Evolutionary conservation across 2,329 filamentous ascomycete species (phyloP), one percentile per base, ranked within the genome.

Genomic region (Ascochyta lentis): DNA sequence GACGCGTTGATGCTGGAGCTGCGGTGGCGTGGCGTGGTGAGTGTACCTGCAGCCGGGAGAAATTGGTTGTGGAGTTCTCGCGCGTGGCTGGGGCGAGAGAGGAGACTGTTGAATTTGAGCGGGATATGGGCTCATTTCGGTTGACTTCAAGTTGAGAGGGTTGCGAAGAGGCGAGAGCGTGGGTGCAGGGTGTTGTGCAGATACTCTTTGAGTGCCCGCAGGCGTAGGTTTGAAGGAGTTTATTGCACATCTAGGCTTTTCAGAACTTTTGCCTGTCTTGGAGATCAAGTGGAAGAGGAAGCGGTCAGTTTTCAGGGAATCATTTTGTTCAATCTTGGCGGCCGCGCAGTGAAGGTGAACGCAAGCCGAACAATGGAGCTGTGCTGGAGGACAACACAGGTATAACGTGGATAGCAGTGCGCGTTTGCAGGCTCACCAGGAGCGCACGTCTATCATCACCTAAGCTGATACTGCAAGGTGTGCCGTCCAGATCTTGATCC

Each of bases 171-270:
- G 35, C 50, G 13, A 68, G 46, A 5, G 68, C 69, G 46, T 64
- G 54, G 1, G 55, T 47, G 39, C 70, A 73, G 15, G 67, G 65
- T 5, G 70, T 73, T 15, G 59, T 68, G 56, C 64, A 71, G 48
- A 71, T 60, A 7, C 45, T 45, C 26, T 67, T 69, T 10, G 43
- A 51, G 64, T 69, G 64, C 24, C 56, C 48, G 54, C 72, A 74
- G 49, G 59, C 59, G 54, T 66, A 68, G 43, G 62, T 38, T 54
- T 73, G 66, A 47, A 67, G 15, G 24, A 71, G 63, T 29, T 64
- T 62, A 29, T 65, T 50, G 54, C 70, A 73, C 70, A 70, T 72
- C 4, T 31, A 3, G 15, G 34, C 37, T 23, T n/a, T 3, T 26
- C 8, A 26, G 24, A 26, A 26, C 24, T 26, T 8, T 26, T 38